These are phyloP conservation scores for Postia placenta DNA, from an alignment of 768 basidiomycete genomes.

Conservation along the genomic window DNA sequence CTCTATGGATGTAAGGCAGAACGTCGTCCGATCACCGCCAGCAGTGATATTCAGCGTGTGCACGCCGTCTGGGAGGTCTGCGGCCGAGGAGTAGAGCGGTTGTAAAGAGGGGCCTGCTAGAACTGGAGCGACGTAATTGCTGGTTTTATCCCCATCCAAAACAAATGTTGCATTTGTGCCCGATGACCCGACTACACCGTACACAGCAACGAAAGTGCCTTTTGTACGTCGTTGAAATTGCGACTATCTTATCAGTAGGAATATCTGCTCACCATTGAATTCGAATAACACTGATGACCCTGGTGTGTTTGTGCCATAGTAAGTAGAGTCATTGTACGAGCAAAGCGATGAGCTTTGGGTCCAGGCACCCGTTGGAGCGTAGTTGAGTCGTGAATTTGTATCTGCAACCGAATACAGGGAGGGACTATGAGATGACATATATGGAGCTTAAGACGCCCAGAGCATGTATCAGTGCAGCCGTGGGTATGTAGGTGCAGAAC, in stretches of 20 bases:
- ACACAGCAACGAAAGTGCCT: constrained; percentile 14
- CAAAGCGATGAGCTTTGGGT: neutral
- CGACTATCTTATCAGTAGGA: neutral
- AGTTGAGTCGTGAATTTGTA: neutral
- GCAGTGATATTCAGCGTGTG: constrained; percentile 11
- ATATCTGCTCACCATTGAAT: constrained; percentile 11
- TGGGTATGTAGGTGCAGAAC: too few species aligned
- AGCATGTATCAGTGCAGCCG: too few species aligned
- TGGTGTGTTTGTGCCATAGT: neutral
- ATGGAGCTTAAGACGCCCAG: too few species aligned
- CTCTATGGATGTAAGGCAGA: constrained; percentile 11
- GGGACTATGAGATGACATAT: neutral
- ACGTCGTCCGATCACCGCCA: neutral
- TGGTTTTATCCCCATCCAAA: constrained; percentile 5
- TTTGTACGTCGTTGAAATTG: neutral
- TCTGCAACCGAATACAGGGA: neutral
- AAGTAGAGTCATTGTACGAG: neutral
- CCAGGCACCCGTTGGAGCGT: neutral
- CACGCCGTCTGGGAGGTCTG: constrained; percentile 2
- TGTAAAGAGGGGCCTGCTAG: neutral
- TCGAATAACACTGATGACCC: constrained; percentile 11
- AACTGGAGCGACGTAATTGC: neutral
- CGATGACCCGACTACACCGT: constrained; percentile 4
- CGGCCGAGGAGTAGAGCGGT: constrained; percentile 10
- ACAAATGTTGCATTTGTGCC: constrained; percentile 3